phyloP scores from a whole-genome alignment of 1,139 yeast genomes.

The Saccharomycopsis phalli region DNA sequence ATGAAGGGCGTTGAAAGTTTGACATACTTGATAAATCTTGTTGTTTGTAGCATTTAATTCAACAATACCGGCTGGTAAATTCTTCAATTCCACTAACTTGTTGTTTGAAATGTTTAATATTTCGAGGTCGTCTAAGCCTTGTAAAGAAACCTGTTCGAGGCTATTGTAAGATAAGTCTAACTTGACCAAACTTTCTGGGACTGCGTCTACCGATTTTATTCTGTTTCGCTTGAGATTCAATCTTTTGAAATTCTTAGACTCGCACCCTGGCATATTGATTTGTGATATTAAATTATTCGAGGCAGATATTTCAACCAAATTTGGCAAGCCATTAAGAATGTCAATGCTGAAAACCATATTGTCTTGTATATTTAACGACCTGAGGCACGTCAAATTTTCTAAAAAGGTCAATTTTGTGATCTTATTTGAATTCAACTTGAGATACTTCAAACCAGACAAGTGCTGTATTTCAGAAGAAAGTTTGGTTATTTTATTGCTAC shows the following conservation, averaged over 20 bases:
- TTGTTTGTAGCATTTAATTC: slow-evolving; percentile 5
- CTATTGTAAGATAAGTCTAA: slow-evolving; percentile 6
- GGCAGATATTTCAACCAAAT: slow-evolving; percentile 35
- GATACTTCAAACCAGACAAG: slow-evolving; percentile 33
- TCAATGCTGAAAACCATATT: slow-evolving; percentile 13
- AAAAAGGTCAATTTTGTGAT: slow-evolving; percentile 32
- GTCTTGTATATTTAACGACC: slow-evolving; percentile 8
- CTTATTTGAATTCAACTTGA: slow-evolving; percentile 38
- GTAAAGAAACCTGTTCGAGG: not conserved
- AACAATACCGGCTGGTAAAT: slow-evolving; percentile 1
- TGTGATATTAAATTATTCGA: slow-evolving; percentile 31
- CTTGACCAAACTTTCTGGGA: slow-evolving; percentile 5
- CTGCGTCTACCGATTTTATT: slow-evolving; percentile 12
- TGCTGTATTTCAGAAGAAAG: slow-evolving; percentile 28
- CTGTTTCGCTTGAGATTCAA: slow-evolving; percentile 6
- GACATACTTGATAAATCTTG: slow-evolving; percentile 2
- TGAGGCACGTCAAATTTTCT: slow-evolving; percentile 28
- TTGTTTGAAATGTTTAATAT: slow-evolving; percentile 5
- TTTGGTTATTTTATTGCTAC: slow-evolving; percentile 35
- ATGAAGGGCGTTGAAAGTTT: not conserved
- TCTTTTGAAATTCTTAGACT: not conserved
- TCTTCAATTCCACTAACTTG: slow-evolving; percentile 1
- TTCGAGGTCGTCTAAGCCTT: not conserved
- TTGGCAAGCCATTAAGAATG: slow-evolving; percentile 6
- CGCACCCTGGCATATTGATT: not conserved